Evolutionary conservation across 768 basidiomycete species (phyloP).

Genomic region (Podaxis pistillaris): DNA sequence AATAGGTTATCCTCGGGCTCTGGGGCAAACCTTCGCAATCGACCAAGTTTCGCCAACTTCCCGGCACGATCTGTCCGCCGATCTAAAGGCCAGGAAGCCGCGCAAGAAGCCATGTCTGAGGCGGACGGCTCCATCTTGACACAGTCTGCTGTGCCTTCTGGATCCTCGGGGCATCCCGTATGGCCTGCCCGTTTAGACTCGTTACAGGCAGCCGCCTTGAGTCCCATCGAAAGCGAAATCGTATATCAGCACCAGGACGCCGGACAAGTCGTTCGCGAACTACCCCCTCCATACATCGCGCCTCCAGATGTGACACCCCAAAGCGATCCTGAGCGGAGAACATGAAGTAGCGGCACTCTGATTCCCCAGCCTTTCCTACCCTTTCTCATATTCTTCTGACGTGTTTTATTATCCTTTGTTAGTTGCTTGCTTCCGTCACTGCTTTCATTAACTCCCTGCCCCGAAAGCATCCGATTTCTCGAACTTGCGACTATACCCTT

Average conservation of each 20-base stretch:
- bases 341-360: background rate
- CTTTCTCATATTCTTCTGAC: background rate
- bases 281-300: slow-evolving; percentile 39
- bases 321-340: background rate
- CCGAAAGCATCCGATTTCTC: background rate
- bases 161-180: background rate
- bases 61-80: slow-evolving; percentile 17
- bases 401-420: slow-evolving; percentile 1
- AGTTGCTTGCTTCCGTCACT: background rate
- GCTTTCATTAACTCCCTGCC: background rate
- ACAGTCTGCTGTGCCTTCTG: background rate
- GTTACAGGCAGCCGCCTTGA: slow-evolving; percentile 1
- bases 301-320: background rate
- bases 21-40: background rate
- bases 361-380: background rate
- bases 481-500: background rate
- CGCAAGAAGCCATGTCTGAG: slow-evolving; percentile 8
- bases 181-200: slow-evolving; percentile 12
- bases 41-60: slow-evolving; percentile 15
- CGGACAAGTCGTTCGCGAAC: slow-evolving; percentile 32
- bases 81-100: slow-evolving; percentile 22
- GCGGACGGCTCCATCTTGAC: background rate
- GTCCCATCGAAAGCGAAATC: slow-evolving; percentile 26
- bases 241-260: slow-evolving; percentile 41
- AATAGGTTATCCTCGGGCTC: slow-evolving; percentile 1